phyloP scores from a whole-genome alignment of 1,139 yeast genomes.

The Protomyces inouyei region DNA sequence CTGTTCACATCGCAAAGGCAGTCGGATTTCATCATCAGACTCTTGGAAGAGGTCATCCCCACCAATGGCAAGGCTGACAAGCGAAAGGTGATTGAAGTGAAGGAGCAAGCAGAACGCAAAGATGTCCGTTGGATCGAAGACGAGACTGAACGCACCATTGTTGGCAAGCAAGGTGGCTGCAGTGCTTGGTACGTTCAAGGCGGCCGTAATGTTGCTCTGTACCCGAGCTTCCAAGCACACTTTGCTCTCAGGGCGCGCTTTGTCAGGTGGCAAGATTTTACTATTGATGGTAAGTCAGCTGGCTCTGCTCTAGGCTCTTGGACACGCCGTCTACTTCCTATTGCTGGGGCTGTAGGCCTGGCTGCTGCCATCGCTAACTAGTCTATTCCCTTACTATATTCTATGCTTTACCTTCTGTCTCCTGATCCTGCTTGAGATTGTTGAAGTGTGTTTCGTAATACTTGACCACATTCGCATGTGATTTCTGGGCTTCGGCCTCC shows the following conservation, averaged over 20 bases:
- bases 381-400: not conserved
- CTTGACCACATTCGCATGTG: not conserved
- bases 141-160: conserved; percentile 10
- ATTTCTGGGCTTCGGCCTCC: not conserved
- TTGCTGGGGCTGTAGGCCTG: conserved; percentile 14
- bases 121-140: conserved; percentile 23
- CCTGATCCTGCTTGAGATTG: not conserved
- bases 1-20: conserved; percentile 25
- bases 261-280: conserved; percentile 23
- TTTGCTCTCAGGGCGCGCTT: conserved; percentile 8
- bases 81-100: conserved; percentile 18
- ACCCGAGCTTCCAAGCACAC: conserved; percentile 24
- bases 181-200: conserved; percentile 17
- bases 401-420: not conserved
- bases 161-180: conserved; percentile 25
- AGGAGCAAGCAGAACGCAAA: conserved; percentile 11
- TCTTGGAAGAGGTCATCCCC: conserved; percentile 4
- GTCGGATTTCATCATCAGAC: conserved; percentile 9
- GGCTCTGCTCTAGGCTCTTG: conserved; percentile 16
- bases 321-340: conserved; percentile 10
- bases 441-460: not conserved
- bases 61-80: not conserved
- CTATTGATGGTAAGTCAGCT: conserved; percentile 17
- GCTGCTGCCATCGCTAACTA: not conserved
- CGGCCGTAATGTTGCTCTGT: conserved; percentile 13